phyloP scores from a whole-genome alignment of 768 basidiomycete species.

The Gloeophyllum trabeum region DNA sequence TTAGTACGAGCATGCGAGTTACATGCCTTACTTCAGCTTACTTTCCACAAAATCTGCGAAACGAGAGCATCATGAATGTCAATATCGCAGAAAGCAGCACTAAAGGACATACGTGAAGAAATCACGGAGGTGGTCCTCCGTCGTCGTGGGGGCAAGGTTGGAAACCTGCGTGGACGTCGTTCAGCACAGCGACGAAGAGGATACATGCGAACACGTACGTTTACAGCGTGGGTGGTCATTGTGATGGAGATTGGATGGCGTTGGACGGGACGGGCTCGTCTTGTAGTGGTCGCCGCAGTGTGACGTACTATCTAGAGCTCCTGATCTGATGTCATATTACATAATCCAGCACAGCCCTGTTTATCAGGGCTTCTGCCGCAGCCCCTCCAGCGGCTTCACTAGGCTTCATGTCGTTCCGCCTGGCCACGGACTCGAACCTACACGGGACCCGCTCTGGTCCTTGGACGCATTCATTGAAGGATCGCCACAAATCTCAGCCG shows the following conservation, averaged over 20 bases:
- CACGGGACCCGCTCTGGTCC: background rate
- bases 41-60: slow-evolving; percentile 77
- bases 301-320: no score
- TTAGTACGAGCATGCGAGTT: no score
- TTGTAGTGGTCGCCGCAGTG: no score
- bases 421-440: background rate
- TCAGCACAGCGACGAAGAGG: background rate
- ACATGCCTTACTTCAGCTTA: no score
- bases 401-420: no score
- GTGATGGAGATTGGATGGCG: background rate
- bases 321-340: no score
- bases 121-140: slow-evolving; percentile 56
- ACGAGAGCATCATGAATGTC: slow-evolving; percentile 4
- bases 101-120: slow-evolving; percentile 60
- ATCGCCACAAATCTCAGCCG: slow-evolving; percentile 24
- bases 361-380: no score
- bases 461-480: background rate
- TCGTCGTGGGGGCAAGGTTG: slow-evolving; percentile 55
- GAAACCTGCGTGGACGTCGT: slow-evolving; percentile 42
- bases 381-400: no score
- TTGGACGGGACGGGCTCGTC: no score
- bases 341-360: no score
- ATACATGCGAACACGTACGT: slow-evolving; percentile 21
- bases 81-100: background rate
- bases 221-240: slow-evolving; percentile 19